Conservation (phyloP, 2,329 filamentous ascomycete species). For the Ascosphaera apis region DNA sequence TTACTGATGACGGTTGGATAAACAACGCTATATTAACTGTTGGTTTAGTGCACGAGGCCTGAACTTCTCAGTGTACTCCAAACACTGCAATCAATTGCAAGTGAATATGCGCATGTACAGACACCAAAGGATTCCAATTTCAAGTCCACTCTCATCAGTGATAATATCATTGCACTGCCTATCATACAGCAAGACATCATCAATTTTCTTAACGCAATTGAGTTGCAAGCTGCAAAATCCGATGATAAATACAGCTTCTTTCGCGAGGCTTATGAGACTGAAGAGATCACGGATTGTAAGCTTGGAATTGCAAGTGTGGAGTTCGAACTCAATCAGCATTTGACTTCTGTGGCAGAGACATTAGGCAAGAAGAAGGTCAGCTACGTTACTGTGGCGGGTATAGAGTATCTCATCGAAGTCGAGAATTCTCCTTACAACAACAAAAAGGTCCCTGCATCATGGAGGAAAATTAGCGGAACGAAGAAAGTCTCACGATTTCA, state of each 20-base stretch:
- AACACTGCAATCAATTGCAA: constrained; percentile 58
- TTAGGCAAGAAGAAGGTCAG: constrained; percentile 50
- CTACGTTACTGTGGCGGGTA: constrained; percentile 68
- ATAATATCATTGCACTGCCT: constrained; percentile 53
- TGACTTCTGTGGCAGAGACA: constrained; percentile 43
- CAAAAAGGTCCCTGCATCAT: constrained; percentile 76
- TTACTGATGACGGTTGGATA: no score
- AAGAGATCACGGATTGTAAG: constrained; percentile 73
- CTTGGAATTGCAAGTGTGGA: constrained; percentile 80
- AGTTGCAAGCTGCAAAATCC: constrained; percentile 53
- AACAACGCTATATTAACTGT: background rate
- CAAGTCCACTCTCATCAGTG: constrained; percentile 40
- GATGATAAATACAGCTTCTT: constrained; percentile 95
- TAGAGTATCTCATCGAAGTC: constrained; percentile 88
- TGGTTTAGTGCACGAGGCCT: constrained; percentile 45
- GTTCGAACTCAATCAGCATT: constrained; percentile 63
- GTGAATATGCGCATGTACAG: constrained; percentile 48
- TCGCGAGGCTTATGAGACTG: constrained; percentile 63
- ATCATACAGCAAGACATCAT: constrained; percentile 51
- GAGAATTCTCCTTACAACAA: constrained; percentile 47
- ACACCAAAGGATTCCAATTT: constrained; percentile 47
- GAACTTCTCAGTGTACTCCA: constrained; percentile 73
- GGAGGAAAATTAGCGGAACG: constrained; percentile 85
- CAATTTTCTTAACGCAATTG: constrained; percentile 62
- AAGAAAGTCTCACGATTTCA: constrained; percentile 86